Evolutionary conservation across 2,329 filamentous ascomycete species (phyloP), one percentile per base, ranked within the genome.

Genomic region (Aspergillus udagawae): DNA sequence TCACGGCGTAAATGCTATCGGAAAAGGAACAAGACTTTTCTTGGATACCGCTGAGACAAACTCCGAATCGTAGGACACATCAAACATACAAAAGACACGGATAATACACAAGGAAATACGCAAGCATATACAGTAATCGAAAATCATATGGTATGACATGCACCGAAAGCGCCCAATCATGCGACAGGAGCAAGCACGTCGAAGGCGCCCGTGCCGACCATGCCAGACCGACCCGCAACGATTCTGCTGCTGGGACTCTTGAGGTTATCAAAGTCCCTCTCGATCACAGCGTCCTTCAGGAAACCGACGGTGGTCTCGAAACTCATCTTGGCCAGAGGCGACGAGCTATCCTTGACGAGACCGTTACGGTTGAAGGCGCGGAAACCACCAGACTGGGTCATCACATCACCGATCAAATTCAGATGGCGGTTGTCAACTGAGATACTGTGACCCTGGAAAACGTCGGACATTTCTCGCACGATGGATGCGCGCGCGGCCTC

Each of bases 301-400:
- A 97, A 97, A 0, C 89, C 88, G 42, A 97, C 84, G 2, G 94
- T 99, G 3, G 94, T 99, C 83, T 99, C 94, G 78, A 97, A 99
- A 74, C 91, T 96, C 93, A 97, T 97, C 83, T 97, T 97, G 77
- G 94, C 93, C 66, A 99, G 93, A 0, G 94, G 92, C 64, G 88
- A 92, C 28, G 93, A 88, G 68, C 91, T 92, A 63, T 90, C 87
- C 70, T 86, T 87, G 59, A 79, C 75, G 44, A 99, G 80, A 1
- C 93, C 94, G 70, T 90, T 95, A 51, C 94, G 89, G 76, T 91
- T 96, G 79, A 99, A 99, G 0, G 94, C 88, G 50, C 87, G 89
- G 78, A 95, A 99, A 1, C 86, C 87, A 63, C 94, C 94, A 58
- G 87, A 88, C 53, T 93, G 85, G n/a, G 94, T 99, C 94, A 99